A percentile compares a stretch with the other conserved stretches of the same genome.
These are phyloP conservation scores for Hericium coralloides DNA, from an alignment of 768 basidiomycete species.

Conservation along the genomic window DNA sequence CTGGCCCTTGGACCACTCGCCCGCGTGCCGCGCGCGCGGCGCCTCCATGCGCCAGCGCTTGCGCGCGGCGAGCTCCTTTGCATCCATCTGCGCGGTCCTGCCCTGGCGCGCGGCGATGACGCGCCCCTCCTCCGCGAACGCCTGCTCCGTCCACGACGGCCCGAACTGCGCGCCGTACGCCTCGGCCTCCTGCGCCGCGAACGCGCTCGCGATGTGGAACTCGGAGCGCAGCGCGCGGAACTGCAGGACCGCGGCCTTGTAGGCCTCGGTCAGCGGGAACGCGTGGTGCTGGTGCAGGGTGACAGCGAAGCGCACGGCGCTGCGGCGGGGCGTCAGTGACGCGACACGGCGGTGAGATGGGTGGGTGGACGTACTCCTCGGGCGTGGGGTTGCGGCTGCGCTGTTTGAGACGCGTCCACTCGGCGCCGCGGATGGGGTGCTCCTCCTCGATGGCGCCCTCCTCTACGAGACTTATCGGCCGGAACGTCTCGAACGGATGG, in stretches of 20 bases:
- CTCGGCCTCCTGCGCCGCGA: constrained; percentile 77
- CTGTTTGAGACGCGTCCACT: constrained; percentile 78
- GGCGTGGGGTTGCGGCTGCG: constrained; percentile 73
- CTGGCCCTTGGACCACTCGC: constrained; percentile 63
- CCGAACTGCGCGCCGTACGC: constrained; percentile 60
- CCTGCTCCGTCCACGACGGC: constrained; percentile 49
- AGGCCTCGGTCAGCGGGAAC: constrained; percentile 68
- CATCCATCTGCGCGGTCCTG: constrained; percentile 49
- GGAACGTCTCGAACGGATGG: constrained; percentile 93
- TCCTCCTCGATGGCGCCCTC: constrained; percentile 44
- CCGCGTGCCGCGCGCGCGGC: constrained; percentile 17
- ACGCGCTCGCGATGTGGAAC: constrained; percentile 64
- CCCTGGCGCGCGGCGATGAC: constrained; percentile 48
- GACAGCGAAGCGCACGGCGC: constrained; percentile 71
- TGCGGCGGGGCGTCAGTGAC: constrained; percentile 24
- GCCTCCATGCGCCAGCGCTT: constrained; percentile 65
- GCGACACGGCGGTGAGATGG: not conserved
- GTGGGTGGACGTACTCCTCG: constrained; percentile 68
- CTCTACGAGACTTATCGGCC: constrained; percentile 73
- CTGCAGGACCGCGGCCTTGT: constrained; percentile 69
- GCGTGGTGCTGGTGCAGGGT: constrained; percentile 63
- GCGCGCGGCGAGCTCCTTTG: constrained; percentile 48
- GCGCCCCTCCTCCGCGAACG: constrained; percentile 53
- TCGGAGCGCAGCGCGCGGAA: constrained; percentile 85
- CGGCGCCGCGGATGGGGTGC: constrained; percentile 45